Base-by-base conservation (phyloP, 176 grass and related monocot genomes). In the Cymbopogon citratus region DNA sequence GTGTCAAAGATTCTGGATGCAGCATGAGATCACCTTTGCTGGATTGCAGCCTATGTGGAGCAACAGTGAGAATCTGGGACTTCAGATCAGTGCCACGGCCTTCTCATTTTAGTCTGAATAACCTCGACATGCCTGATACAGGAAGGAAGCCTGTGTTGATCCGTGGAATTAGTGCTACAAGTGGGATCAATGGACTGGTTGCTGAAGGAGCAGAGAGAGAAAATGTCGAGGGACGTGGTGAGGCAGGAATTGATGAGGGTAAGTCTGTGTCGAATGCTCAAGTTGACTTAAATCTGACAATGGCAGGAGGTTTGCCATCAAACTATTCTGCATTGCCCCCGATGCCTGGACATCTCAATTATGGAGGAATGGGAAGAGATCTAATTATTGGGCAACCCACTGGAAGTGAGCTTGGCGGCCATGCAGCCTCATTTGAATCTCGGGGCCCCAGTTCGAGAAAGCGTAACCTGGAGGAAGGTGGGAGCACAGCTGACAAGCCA, bases 11-110 rank as follows among this genome's bases (percentile, higher is more conserved):
- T 82, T 89, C 87, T 68, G 84, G 87, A 66, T 87, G 80, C 87
- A 91, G 84, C 74, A 95, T 89, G 74, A 90, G 92, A 27, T 99
- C 92, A 39, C 96, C 96, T 76, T 92, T 99, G 86, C 82, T 99
- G 19, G 96, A 99, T 91, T 99, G 96, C 87, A 93, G 89, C 74
- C 89, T 99, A 86, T 99, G 96, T 88, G 93, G 93, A 33, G 80
- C 96, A 75, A 99, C 93, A 83, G 91, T 95, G 12, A 90, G 87
- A 90, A 90, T 99, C 43, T 99, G 91, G 90, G 74, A 95, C 64
- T 99, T 99, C 44, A 84, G 24, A 77, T 86, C 91, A 33, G 89
- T 91, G 63, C 76, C 83, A 69, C 91, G 93, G 38, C 82, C 92
- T 76, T 84, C 85, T 73, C 78, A 84, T 78, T 88, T 94, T 89